Base-by-base conservation (phyloP, 768 basidiomycete genomes). In the Mycena venus region DNA sequence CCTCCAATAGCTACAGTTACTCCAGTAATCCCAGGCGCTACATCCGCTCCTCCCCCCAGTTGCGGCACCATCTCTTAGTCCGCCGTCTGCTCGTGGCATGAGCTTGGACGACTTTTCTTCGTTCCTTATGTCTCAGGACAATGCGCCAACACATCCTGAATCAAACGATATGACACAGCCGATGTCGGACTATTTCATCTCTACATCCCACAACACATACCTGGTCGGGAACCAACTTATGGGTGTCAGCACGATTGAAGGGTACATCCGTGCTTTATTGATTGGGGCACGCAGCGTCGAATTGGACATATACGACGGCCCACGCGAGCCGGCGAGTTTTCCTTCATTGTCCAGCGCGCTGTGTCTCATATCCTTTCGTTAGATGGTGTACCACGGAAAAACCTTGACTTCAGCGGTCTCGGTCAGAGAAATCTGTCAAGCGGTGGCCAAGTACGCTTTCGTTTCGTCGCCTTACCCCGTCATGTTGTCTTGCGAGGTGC, bases 201-300 rank as follows among this genome's bases (percentile, higher is more conserved):
- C 95, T 4, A 93, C 95, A 14, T 96, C 95, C 11, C 97, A 99
- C 80, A 99, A 99, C 77, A 97, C 96, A 0, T 97, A 97, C 79
- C 91, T 97, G 11, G 91, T 95, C 21, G 96, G 96, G 0, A 89
- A 95, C 79, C 96, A 97, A 79, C 88, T 96, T 4, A 88, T 97
- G 49, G 98, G 98, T 6, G 91, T 93, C 34, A 96, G 95, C 73
- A 97, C 97, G 0, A 91, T 96, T 31, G 97, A 98, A 79, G 91
- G 98, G 0, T 68, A 99, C 81, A 96, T 99, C 68, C 88, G 98
- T 0, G 97, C 97, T 1, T 85, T 99, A 47, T 86, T 98, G 49
- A 95, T 94, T 61, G 91, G 95, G 40, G 98, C 97, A 81, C 90
- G 97, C n/a, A 96, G 95, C 68, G 97, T 99, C 32, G 97, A 99